Evolutionary conservation across 768 basidiomycete species (phyloP), one percentile per base, ranked within the genome.

Genomic region (Candolleomyces aberdarensis): DNA sequence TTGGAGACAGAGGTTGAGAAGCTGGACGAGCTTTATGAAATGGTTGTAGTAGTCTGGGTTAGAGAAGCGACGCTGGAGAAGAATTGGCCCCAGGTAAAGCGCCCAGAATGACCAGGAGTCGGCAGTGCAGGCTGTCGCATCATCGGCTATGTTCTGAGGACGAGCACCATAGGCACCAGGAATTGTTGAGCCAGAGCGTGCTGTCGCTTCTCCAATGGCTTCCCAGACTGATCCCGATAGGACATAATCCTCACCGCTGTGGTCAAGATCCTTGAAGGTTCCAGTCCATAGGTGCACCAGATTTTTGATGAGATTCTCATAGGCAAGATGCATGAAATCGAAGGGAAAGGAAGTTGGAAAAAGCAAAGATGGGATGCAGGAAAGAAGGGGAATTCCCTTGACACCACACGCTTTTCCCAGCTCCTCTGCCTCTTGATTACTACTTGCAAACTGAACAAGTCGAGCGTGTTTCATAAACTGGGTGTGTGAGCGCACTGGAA

Each of bases 271-370:
- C 62, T 81, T 82, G 71, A 61, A 61, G 29, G 13, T 14, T 17
- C 56, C 9, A 11, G 54, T 65, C 78, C 78, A 82, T 0, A 79
- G 65, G 0, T 58, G 19, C 40, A 82, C 65, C 2, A 85, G 70
- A 52, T 76, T 79, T 20, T 63, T 66, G 26, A 80, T 61, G 1
- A 80, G 48, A 62, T 83, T 83, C 60, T 80, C 79, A 64, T 67
- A 76, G 22, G 82, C 67, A 0, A 80, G 70, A 57, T 84, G 82
- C 76, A 83, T 82, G 67, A 80, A 79, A 56, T 84, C 80, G 60
- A 75, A 75, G 0, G 80, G 80, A 20, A 80, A 78, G 10, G 75
- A 76, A 3, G 20, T 1, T 1, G 81, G 75, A 62, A 79, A 76
- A 5, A 66, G 65, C 20, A 80, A 57, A 0, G 74, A 78, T 1